Conservation (phyloP, 2,329 filamentous ascomycete species). For the Aspergillus pseudoglaucus region DNA sequence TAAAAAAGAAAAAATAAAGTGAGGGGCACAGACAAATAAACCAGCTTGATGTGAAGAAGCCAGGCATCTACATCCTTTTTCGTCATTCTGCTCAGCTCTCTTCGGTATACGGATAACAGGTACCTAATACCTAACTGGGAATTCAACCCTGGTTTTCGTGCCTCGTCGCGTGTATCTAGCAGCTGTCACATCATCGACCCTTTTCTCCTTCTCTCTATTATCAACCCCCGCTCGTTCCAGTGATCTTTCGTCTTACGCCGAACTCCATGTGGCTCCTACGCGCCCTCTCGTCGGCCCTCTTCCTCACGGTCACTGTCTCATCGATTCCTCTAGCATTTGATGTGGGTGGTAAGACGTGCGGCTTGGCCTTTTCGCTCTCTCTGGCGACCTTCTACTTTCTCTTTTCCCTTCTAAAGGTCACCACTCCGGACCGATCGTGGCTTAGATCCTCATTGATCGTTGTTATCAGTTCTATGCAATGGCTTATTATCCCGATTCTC, state of each 20-base stretch:
- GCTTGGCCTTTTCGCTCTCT: slow-evolving; percentile 84
- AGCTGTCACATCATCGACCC: slow-evolving; percentile 1
- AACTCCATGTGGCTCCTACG: slow-evolving; percentile 73
- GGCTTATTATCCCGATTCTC: slow-evolving; percentile 75
- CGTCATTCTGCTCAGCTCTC: slow-evolving; percentile 2
- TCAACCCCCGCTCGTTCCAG: slow-evolving; percentile 22
- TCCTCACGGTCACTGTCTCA: slow-evolving; percentile 86
- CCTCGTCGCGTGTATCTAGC: not conserved
- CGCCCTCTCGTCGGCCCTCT: slow-evolving; percentile 71
- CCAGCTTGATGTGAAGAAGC: no score
- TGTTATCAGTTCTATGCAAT: slow-evolving; percentile 70
- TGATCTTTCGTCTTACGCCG: slow-evolving; percentile 1
- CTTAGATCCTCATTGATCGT: slow-evolving; percentile 66
- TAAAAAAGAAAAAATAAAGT: no score
- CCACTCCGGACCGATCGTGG: slow-evolving; percentile 71
- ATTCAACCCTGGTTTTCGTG: not conserved
- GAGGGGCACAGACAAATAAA: no score
- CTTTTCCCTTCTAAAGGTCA: slow-evolving; percentile 72
- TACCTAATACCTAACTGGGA: not conserved
- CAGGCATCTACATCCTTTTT: slow-evolving; percentile 1
- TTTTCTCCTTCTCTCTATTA: not conserved
- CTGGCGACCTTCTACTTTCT: slow-evolving; percentile 86
- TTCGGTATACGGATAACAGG: no score
- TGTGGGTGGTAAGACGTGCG: slow-evolving; percentile 90
- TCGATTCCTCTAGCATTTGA: slow-evolving; percentile 97